Evolutionary conservation across 2,329 filamentous ascomycete species (phyloP).

Genomic region (Colletotrichum orbiculare): DNA sequence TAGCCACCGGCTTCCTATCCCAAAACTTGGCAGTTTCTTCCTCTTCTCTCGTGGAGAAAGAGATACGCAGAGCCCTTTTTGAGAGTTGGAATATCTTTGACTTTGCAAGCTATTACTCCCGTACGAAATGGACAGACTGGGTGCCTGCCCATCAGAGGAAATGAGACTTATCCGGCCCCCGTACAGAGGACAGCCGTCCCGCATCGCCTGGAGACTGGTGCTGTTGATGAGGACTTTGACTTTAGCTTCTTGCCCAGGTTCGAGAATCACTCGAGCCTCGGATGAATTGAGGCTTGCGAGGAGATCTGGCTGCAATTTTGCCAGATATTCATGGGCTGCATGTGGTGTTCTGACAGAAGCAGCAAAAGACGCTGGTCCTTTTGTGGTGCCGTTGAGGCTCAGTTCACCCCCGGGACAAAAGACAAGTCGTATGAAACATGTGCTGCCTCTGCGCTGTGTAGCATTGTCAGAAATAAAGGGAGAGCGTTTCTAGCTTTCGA

Average conservation of each 20-base stretch:
- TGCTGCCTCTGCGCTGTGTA: slow-evolving; percentile 57
- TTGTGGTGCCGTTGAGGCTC: background rate
- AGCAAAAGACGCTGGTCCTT: background rate
- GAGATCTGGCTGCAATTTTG: background rate
- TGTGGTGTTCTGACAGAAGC: background rate
- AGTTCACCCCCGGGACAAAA: background rate
- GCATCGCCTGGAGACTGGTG: background rate
- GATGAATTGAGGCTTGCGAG: background rate
- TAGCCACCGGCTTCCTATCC: background rate
- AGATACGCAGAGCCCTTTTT: background rate
- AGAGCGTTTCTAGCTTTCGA: too few relatives aligned
- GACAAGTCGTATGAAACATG: slow-evolving; percentile 3
- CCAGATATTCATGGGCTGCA: background rate
- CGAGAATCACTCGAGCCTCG: background rate
- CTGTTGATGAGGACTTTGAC: background rate
- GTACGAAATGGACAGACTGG: background rate
- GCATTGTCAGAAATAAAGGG: too few relatives aligned
- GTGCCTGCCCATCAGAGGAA: background rate
- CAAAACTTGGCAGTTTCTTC: background rate
- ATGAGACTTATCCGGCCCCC: background rate
- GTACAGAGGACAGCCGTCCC: background rate
- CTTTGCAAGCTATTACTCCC: background rate
- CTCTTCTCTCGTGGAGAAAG: background rate
- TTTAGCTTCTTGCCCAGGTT: background rate
- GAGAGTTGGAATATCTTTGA: background rate